Evolutionary conservation across 306 rosid genomes (phyloP).

Genomic region (Malus fusca): DNA sequence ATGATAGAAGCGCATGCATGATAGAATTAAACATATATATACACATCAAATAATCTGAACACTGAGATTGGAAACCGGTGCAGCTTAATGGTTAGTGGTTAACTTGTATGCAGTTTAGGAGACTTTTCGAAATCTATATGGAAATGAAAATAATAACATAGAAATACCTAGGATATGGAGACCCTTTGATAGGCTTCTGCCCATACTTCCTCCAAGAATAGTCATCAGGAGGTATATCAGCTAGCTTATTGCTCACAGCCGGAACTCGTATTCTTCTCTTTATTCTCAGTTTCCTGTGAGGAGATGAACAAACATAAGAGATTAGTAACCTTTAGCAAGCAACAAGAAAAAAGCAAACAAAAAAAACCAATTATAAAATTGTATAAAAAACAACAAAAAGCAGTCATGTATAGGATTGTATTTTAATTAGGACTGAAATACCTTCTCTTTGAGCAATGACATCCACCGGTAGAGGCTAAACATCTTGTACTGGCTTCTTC

Average conservation of each 20-base stretch:
- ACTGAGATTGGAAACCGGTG: neutral
- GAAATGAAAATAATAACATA: neutral
- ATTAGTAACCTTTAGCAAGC: neutral
- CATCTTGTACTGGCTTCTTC: conserved; percentile 10
- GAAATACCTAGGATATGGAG: conserved; percentile 21
- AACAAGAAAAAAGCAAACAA: too few relatives aligned
- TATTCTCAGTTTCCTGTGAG: conserved; percentile 8
- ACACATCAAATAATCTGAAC: neutral
- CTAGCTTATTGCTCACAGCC: conserved; percentile 8
- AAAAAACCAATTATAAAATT: too few relatives aligned
- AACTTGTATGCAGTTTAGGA: too few relatives aligned
- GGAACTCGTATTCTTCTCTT: conserved; percentile 16
- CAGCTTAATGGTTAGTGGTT: too few relatives aligned
- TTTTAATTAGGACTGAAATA: neutral
- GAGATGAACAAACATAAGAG: neutral
- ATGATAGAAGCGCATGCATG: too few relatives aligned
- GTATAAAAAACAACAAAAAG: neutral
- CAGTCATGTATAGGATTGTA: neutral
- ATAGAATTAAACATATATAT: too few relatives aligned
- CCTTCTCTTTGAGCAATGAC: conserved; percentile 24
- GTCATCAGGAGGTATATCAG: conserved; percentile 21
- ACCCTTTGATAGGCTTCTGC: conserved; percentile 21
- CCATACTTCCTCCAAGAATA: conserved; percentile 25
- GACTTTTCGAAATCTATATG: neutral
- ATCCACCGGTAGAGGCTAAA: conserved; percentile 17